Percentiles rank a stretch among this genome's conserved stretches.
Conservation (phyloP, 2,329 filamentous ascomycete species). For the Boeremia lycopersici region DNA sequence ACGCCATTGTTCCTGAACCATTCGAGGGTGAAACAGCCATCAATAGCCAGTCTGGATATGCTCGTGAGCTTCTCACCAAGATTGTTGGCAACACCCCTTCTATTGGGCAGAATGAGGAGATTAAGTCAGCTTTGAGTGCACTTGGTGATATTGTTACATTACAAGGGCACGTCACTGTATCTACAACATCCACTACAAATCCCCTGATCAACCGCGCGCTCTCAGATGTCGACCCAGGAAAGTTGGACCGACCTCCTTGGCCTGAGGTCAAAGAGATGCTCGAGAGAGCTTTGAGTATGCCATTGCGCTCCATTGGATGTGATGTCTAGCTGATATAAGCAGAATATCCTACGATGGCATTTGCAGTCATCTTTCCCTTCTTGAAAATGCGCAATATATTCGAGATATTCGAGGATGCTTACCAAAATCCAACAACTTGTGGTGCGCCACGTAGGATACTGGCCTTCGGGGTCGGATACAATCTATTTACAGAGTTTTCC, state of each 20-base stretch:
- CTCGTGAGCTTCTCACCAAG: conserved; percentile 52
- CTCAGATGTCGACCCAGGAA: conserved; percentile 31
- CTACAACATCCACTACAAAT: conserved; percentile 15
- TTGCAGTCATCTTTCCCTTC: conserved; percentile 41
- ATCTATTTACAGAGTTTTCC: conserved; percentile 37
- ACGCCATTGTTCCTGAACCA: conserved; percentile 32
- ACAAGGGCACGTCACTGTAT: conserved; percentile 26
- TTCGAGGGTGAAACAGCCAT: conserved; percentile 60
- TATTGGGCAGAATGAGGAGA: conserved; percentile 42
- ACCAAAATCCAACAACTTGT: conserved; percentile 25
- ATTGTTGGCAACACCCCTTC: conserved; percentile 45
- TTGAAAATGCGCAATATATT: conserved; percentile 35
- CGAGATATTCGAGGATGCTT: conserved; percentile 35
- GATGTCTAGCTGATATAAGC: conserved; percentile 2
- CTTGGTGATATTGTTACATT: conserved; percentile 42
- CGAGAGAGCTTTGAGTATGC: conserved; percentile 5
- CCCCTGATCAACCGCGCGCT: conserved; percentile 33
- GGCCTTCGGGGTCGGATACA: conserved; percentile 38
- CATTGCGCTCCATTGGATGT: not conserved
- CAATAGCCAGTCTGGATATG: conserved; percentile 56
- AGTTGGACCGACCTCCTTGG: conserved; percentile 43
- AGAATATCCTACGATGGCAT: conserved; percentile 42
- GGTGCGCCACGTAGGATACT: conserved; percentile 33
- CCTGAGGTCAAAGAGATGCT: conserved; percentile 27
- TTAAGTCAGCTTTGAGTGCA: conserved; percentile 41